Conservation (phyloP, 306 rosid species). For the Castanospermum australe region DNA sequence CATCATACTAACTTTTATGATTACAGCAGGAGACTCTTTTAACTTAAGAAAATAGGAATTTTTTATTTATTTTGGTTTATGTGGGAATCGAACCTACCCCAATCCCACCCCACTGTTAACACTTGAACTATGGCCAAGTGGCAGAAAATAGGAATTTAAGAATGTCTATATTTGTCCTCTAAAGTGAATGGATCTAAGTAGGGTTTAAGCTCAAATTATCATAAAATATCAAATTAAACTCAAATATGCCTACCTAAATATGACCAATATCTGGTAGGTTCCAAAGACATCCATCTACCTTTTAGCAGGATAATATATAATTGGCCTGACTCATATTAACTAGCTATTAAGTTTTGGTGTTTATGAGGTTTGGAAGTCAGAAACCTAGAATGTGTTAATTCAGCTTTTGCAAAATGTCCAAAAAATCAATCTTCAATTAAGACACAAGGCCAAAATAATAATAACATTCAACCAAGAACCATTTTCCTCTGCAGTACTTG, state of each 20-base stretch:
- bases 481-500: not conserved
- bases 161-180: not conserved
- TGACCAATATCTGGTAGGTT: not conserved
- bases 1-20: not conserved
- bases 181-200: not conserved
- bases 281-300: not conserved
- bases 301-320: not conserved
- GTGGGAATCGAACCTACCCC: not conserved
- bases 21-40: not conserved
- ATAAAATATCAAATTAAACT: not conserved
- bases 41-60: not conserved
- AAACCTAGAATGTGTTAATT: not conserved
- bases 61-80: not conserved
- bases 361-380: not conserved
- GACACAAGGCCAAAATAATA: constrained; percentile 2
- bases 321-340: not conserved
- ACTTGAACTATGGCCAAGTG: constrained; percentile 7
- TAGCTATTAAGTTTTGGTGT: not conserved
- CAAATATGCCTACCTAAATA: not conserved
- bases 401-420: not conserved
- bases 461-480: not conserved
- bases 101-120: not conserved
- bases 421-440: not conserved
- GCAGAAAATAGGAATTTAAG: not conserved
- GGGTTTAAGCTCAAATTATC: not conserved